These are phyloP conservation scores for Asterionellopsis glacialis DNA, from an alignment of 108 stramenopile species.

Conservation along the genomic window DNA sequence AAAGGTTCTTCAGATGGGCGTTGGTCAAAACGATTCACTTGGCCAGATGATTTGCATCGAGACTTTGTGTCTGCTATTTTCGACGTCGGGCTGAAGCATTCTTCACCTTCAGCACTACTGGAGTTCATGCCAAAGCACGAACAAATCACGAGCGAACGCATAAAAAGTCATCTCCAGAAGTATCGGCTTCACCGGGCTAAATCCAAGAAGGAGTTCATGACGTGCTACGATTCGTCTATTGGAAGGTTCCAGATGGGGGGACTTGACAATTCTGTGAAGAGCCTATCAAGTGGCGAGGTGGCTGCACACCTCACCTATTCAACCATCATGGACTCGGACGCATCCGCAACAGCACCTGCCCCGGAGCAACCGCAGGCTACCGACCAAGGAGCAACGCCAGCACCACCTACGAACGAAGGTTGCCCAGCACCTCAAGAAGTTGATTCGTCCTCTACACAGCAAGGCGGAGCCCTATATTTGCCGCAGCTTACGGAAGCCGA, in stretches of 20 bases:
- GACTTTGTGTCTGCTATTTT: constrained; percentile 91
- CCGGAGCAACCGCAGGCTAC: background rate
- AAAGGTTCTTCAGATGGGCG: constrained; percentile 53
- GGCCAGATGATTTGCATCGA: constrained; percentile 85
- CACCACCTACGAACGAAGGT: background rate
- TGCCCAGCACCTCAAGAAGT: background rate
- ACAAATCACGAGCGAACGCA: constrained; percentile 87
- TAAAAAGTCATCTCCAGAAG: constrained; percentile 96
- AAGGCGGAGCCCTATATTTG: constrained; percentile 31
- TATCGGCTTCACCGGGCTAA: constrained; percentile 87
- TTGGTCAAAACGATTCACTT: constrained; percentile 86
- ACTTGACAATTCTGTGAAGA: constrained; percentile 10
- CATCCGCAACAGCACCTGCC: background rate
- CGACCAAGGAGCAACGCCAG: background rate
- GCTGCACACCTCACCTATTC: constrained; percentile 62
- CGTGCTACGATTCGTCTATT: constrained; percentile 64
- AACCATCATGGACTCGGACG: constrained; percentile 15
- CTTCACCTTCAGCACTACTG: constrained; percentile 88
- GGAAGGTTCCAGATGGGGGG: constrained; percentile 40
- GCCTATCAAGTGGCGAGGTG: constrained; percentile 52
- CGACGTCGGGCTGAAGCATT: constrained; percentile 90
- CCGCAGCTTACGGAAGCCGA: constrained; percentile 66
- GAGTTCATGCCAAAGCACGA: constrained; percentile 82
- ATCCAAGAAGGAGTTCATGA: constrained; percentile 88
- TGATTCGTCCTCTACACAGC: background rate